Base-by-base conservation (phyloP, 2,329 filamentous ascomycete genomes). In the Ceratocystiopsis brevicomis region DNA sequence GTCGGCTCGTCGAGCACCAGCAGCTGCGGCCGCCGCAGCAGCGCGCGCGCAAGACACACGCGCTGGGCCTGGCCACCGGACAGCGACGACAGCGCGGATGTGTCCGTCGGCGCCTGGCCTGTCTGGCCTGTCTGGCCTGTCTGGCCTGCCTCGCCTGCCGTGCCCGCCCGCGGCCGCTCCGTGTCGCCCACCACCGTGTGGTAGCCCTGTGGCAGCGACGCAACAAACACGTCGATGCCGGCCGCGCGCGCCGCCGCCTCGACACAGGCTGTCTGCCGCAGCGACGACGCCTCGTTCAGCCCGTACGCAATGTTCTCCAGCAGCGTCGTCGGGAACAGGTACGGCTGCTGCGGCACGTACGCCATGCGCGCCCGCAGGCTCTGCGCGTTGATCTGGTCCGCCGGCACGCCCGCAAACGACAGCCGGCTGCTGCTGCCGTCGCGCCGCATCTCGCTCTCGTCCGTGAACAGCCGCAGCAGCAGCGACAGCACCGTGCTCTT, bases 1-100 rank as follows among this genome's bases (percentile, higher is more conserved):
- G 87, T 95, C 1, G 86, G 83, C 60, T 95, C 87, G 52, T 96
- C 88, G 2, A 95, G 62, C 2, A 95, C 69, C 15, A 95, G 61
- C 2, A 95, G 64, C 37, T 70, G 67, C 0, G 86, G 86, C 14
- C 68, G 64, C 0, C 84, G 69, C 0, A 81, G 69, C 0, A 95
- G 63, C 0, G 86, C 85, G 1, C 87, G 68, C 0, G 87, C 85
- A 47, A 95, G 86, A 17, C 77, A 78, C 2, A 95, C 59, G 1
- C 85, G 69, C 56, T 95, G 87, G 0, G 78, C 73, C 57, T 95
- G 87, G 0, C 88, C 88, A 0, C 84, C 85, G 0, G 79, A 86
- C 0, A 95, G 59, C 0, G 69, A 62, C 16, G 79, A 68, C 1
- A 48, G 19, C 2, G 21, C 18, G 18, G 15, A 6, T 6, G 41